Base-by-base conservation (phyloP, 78 protist genomes). In the Dictyostelium intermedium region DNA sequence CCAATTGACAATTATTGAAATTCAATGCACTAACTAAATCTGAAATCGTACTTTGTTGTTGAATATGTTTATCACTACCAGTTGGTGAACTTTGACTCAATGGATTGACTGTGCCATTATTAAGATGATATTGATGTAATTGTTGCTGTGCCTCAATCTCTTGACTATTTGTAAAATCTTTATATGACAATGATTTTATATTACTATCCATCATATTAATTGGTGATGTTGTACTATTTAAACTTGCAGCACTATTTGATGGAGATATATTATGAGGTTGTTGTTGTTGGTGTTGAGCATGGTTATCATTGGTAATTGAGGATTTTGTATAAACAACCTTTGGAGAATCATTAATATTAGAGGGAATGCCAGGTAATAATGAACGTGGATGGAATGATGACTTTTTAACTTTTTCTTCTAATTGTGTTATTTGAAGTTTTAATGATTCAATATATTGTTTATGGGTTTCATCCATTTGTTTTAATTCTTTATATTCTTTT, bases 1-100 rank as follows among this genome's bases (percentile, higher is more conserved):
- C 87, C 32, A 80, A 35, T 80, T 78, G 85, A 34, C 83, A 79
- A n/a, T 89, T 89, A 66, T 89, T 89, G 63, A 89, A 79, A 10
- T 89, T 60, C 16, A 89, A 30, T 3, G 94, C 85, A 5, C 70
- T 34, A 10, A 80, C 61, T 66, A 89, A 80, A 11, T 89, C 94
- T 27, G 85, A 37, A 20, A 86, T 76, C 18, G 82, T n/a, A 41
- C 82, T 77, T 11, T 23, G 23, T 11, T 23, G 23, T 41, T 27
- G 74, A 10, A 66, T 13, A 66, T 66, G 74, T 66, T 66, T 66
- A 66, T 66, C 74, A 66, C 74, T 66, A 27, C 74, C 74, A 27
- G 74, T 66, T 66, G 74, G 74, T 66, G 74, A 72, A 13, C 45
- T 72, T 72, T 72, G 79, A 72, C 35, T 72, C 32, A 72, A 34